Evolutionary conservation across 225 moss, liverwort and hornwort genomes (phyloP), one percentile per base, ranked within the genome.

Genomic region (Sphagnum contortum): DNA sequence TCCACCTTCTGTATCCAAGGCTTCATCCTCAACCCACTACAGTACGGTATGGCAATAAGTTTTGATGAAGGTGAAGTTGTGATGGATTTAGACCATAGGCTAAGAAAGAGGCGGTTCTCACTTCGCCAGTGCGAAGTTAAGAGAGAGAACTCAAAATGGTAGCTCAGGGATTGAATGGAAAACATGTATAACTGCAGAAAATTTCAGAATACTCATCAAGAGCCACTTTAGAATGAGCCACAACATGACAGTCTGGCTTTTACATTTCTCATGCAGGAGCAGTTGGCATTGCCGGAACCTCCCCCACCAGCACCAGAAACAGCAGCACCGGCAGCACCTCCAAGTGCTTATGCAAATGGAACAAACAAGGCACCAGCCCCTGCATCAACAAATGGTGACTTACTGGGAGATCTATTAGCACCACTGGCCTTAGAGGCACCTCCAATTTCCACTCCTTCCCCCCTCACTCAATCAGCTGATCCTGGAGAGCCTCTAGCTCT

Each of bases 351-450:
- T 77, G 75, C 87, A 62, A 88, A 89, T 78, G 94, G 89, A 71
- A 75, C 64, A 55, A 75, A 73, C 44, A 75, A 83, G 69, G 72
- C 60, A 64, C 82, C 75, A 70, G 72, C 72, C 64, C 69, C 77
- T 70, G 74, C 76, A 44, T 60, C 70, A 64, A 71, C 71, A 62
- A 71, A 75, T 53, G 77, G 74, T 56, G 91, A 94, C 81, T 73
- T 91, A 81, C 91, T 94, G 66, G 94, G 72, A 66, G 94, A 94
- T 72, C 74, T 94, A 68, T 76, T 94, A 52, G 91, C 78, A 59
- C 89, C 91, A 60, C 78, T 87, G 65, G 89, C 94, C 3, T 88
- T 94, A 73, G 94, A 94, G 75, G 86, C 81, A 66, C 74, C 89
- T 49, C 83, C 86, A 71, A 76, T 80, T 44, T 68, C 74, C 49